Base-by-base conservation (phyloP, 768 basidiomycete species). In the Trametes cinnabarina region DNA sequence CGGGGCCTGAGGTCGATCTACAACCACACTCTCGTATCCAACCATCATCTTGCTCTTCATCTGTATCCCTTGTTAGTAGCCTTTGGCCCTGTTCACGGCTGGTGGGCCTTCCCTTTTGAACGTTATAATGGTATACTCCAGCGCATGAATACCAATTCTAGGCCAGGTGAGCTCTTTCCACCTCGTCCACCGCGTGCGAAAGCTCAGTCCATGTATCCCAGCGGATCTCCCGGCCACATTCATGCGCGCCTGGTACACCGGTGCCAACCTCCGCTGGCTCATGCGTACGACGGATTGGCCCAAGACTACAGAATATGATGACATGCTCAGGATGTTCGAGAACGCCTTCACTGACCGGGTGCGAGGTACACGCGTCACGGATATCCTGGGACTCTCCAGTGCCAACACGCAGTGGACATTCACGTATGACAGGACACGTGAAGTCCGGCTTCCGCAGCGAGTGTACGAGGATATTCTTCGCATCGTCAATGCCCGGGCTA, bases 31-130 rank as follows among this genome's bases (percentile, higher is more conserved):
- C 57, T 54, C 8, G 56, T 75, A 7, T 74, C 74, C 0, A 68
- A 62, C n/a, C 69, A 73, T 17, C 76, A 77, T 43, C 46, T 65
- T 7, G 65, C 72, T 1, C 63, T 73, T 9, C 74, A 77, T 55
- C 62, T 73, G 17, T 64, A 61, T 0, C 55, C 69, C 6, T 57
- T 65, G 32, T 51, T 75, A 5, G 39, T 56, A 1, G 46, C 58
- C 0, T 74, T 70, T 49, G 74, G 75, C 0, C 74, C 74, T 0
- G 40, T 47, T 0, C 70, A 71, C 47, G 56, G 32, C 3, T 63
- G 61, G 62, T 50, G 69, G 58, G 61, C 65, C 5, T 65, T 64
- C 32, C 65, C 67, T 10, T 75, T 71, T 42, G 68, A 76, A 48
- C 62, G 68, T 17, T 69, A 68, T 37, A 74, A 72, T 46, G 52